A percentile compares a stretch with the other conserved stretches of the same genome.
Conservation (phyloP, 441 rosid species). For the Croton setiger region DNA sequence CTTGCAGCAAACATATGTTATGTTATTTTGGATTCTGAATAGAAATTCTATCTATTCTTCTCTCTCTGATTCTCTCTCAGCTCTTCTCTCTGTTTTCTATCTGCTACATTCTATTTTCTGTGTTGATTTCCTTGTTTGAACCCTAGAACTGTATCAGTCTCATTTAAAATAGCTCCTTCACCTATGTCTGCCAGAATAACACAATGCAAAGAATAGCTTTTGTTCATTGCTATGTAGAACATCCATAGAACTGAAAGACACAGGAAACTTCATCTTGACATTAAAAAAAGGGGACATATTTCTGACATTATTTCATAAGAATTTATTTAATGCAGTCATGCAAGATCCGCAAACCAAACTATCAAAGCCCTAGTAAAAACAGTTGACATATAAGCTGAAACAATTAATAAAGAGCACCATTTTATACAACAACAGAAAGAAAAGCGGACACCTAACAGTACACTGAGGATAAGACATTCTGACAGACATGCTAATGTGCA, state of each 20-base stretch:
- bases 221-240: background rate
- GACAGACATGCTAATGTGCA: background rate
- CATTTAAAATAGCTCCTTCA: background rate
- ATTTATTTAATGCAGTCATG: background rate
- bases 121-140: too few relatives aligned
- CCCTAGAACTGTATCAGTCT: too few relatives aligned
- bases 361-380: background rate
- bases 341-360: background rate
- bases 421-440: background rate
- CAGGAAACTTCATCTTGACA: background rate
- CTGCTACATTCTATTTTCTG: too few relatives aligned
- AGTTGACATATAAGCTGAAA: background rate
- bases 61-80: too few relatives aligned
- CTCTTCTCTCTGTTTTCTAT: too few relatives aligned
- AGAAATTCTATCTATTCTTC: too few relatives aligned
- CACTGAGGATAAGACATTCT: background rate
- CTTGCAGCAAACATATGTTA: too few relatives aligned
- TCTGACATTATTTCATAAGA: background rate
- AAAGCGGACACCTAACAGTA: background rate
- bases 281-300: background rate
- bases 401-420: background rate
- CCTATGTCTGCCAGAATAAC: background rate
- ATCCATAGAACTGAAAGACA: background rate
- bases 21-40: too few relatives aligned
- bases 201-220: background rate